Conservation (phyloP, 108 stramenopile species). For the Skeletonema tropicum region DNA sequence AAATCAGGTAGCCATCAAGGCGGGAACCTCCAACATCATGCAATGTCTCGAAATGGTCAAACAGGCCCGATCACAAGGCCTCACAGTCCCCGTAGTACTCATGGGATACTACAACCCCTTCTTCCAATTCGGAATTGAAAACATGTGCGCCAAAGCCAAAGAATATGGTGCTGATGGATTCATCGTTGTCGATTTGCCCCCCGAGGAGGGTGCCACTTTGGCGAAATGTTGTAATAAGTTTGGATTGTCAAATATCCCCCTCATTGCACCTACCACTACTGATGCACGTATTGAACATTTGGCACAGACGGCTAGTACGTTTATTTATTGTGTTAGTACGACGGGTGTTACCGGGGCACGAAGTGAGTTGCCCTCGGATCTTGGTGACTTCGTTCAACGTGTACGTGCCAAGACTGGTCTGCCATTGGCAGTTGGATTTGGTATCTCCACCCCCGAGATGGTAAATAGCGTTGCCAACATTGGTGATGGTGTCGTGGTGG, state of each 20-base stretch:
- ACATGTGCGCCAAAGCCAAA: slow-evolving; percentile 83
- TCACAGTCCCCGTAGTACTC: slow-evolving; percentile 96
- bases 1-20: slow-evolving; percentile 93
- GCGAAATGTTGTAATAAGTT: slow-evolving; percentile 83
- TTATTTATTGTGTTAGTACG: slow-evolving; percentile 97
- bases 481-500: slow-evolving; percentile 97
- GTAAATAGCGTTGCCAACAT: slow-evolving; percentile 91
- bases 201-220: slow-evolving; percentile 89
- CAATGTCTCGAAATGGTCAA: slow-evolving; percentile 90
- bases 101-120: slow-evolving; percentile 99
- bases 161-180: slow-evolving; percentile 93
- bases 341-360: slow-evolving; percentile 97
- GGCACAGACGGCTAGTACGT: slow-evolving; percentile 86
- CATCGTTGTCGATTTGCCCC: slow-evolving; percentile 98
- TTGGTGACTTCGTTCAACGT: slow-evolving; percentile 88
- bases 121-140: slow-evolving; percentile 91
- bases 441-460: slow-evolving; percentile 90
- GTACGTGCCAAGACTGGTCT: slow-evolving; percentile 89
- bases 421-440: slow-evolving; percentile 97
- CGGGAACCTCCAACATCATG: slow-evolving; percentile 81
- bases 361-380: slow-evolving; percentile 78
- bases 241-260: slow-evolving; percentile 93
- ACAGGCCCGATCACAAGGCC: slow-evolving; percentile 85
- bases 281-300: slow-evolving; percentile 91
- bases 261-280: slow-evolving; percentile 96